Base-by-base conservation (phyloP, 1,284 basidiomycete species). In the Ceratobasidium theobromae region DNA sequence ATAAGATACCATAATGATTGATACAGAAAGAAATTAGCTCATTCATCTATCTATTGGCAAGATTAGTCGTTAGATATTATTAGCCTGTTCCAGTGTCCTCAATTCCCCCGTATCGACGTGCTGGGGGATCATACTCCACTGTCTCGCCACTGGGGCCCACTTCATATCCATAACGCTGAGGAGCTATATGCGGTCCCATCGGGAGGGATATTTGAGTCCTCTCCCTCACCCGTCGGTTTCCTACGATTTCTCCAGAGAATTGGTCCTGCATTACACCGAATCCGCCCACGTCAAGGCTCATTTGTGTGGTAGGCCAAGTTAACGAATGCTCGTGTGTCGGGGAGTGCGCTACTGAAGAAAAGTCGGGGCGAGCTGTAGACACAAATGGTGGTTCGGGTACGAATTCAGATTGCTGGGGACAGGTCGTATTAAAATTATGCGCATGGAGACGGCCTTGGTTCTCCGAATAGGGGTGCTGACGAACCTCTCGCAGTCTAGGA, bases 101-200 rank as follows among this genome's bases (percentile, higher is more conserved):
- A 21, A n/a, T 33, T 5, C 49, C 8, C 33, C 27, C 27, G n/a
- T 52, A 52, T 8, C 49, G 12, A 11, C 58, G 46, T 38, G 27
- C 38, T 25, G 48, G 60, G 1, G 53, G 38, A 12, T 64, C 60
- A 40, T 64, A 64, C 38, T 64, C 49, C 0, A 52, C 60, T n/a
- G 23, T 51, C 49, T 64, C 60, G n/a, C 60, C 60, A 30, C 48
- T 52, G 1, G 60, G 60, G 9, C 60, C 60, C 5, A 64, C 60
- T 32, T 64, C 60, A 21, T 38, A 52, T 4, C 35, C 35, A 43
- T 33, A 33, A 14, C 14, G 16, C 8, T n/a, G 25, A 4, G 49
- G 21, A 16, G 14, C 49, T 5, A 21, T 33, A 27, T 27, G 45
- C 1, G 35, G 16, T 25, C 35, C 25, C 18, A 32, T 23, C 5